A percentile compares a stretch with the other conserved stretches of the same genome.
Conservation (phyloP, 768 basidiomycete species). For the Tylopilus plumbeoviolaceoides region DNA sequence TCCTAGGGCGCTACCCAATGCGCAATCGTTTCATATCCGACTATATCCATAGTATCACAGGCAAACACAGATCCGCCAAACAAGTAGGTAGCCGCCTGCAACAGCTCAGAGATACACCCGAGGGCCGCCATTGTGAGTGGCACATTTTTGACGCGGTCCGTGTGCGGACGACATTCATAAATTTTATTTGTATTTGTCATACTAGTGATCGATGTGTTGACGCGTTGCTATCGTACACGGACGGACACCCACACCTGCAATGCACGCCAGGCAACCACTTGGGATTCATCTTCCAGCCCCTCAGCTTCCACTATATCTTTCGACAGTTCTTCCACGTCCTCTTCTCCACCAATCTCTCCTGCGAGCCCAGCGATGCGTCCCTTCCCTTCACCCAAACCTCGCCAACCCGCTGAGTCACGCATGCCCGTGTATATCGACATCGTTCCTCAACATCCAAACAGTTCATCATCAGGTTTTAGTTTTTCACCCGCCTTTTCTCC, state of each 20-base stretch:
- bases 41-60: slow-evolving; percentile 65
- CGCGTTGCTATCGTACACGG: slow-evolving; percentile 31
- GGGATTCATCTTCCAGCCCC: slow-evolving; percentile 14
- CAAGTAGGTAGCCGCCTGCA: slow-evolving; percentile 80
- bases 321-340: slow-evolving; percentile 16
- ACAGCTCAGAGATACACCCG: slow-evolving; percentile 70
- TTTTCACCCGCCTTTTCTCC: not conserved
- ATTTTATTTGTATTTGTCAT: slow-evolving; percentile 32
- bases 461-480: slow-evolving; percentile 4
- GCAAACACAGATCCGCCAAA: slow-evolving; percentile 68
- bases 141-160: slow-evolving; percentile 17
- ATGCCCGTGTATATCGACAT: slow-evolving; percentile 35
- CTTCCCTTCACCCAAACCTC: slow-evolving; percentile 20
- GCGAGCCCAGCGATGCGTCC: slow-evolving; percentile 18
- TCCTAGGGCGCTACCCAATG: slow-evolving; percentile 73
- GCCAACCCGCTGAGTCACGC: slow-evolving; percentile 21
- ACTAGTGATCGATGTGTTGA: slow-evolving; percentile 32
- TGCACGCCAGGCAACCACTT: slow-evolving; percentile 17
- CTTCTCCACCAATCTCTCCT: slow-evolving; percentile 17
- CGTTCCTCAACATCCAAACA: slow-evolving; percentile 16
- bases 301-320: slow-evolving; percentile 27
- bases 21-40: slow-evolving; percentile 79
- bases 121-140: slow-evolving; percentile 64
- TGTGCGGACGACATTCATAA: slow-evolving; percentile 26
- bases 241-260: slow-evolving; percentile 18